Base-by-base conservation (phyloP, 2,329 filamentous ascomycete species). In the Teratosphaeriaceae sp. region DNA sequence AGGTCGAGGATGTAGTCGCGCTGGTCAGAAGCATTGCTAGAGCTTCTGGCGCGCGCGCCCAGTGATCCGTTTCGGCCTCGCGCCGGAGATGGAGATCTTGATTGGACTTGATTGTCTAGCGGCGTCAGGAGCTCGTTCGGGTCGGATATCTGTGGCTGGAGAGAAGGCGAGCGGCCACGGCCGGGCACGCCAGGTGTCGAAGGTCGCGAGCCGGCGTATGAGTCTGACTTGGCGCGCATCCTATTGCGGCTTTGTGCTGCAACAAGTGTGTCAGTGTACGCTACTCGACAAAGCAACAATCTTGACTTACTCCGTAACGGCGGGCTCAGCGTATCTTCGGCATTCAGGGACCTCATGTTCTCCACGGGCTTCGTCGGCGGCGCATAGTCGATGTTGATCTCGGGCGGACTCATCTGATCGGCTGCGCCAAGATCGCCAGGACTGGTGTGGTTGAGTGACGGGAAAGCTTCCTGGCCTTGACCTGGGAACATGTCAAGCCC, bases 331-430 rank as follows among this genome's bases (percentile, higher is more conserved):
- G 88, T 88, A 62, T 94, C 86, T 50, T 82, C 75, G 52, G 87
- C 80, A 42, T 55, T 53, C 63, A 58, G 66, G 52, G 76, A 49
- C 83, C 84, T 59, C 44, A 56, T 44, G 29, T 52, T 50, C 24
- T 54, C 51, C 13, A 50, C 47, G 2, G 55, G 51, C 56, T 78
- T 78, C 45, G 76, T 70, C 7, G 82, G 82, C 19, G 89, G 89
- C 13, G 88, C 89, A 63, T 87, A 88, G 61, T 95, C 86, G 55
- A 96, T 92, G 60, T 92, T 94, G 65, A 96, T 96, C 40, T 89
- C 86, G 0, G 89, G 89, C n/a, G 89, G 86, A 3, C 84, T 84
- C 82, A 94, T 92, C 53, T 85, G 76, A 38, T 82, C 78, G 35
- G 77, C 79, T 59, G 77, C 80, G 5, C 79, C 78, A 60, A 85